Evolutionary conservation across 805 yeast genomes (phyloP).

Genomic region (Starmerella apicola): DNA sequence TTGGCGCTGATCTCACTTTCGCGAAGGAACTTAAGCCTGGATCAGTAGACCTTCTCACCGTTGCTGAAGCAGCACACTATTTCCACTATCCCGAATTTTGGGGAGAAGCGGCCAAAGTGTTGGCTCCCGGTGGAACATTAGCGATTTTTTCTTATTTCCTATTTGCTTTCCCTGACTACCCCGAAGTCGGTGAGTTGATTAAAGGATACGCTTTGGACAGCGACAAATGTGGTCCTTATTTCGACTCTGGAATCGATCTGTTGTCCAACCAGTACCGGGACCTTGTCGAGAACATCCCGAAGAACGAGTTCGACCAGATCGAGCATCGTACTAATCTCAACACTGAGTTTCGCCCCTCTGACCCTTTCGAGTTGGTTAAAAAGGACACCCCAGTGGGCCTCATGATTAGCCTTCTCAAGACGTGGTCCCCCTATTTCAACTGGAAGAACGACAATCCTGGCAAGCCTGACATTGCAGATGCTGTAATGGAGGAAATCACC

Average conservation of each 20-base stretch:
- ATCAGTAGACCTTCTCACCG: constrained; percentile 52
- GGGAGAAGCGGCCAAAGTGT: constrained; percentile 35
- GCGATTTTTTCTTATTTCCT: constrained; percentile 75
- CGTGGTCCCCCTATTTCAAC: constrained; percentile 61
- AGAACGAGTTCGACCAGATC: constrained; percentile 32
- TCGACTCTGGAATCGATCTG: constrained; percentile 72
- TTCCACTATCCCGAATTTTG: constrained; percentile 46
- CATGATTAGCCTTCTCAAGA: constrained; percentile 41
- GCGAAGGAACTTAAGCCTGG: constrained; percentile 19
- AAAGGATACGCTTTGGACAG: constrained; percentile 41
- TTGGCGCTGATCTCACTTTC: constrained; percentile 20
- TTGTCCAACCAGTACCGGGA: constrained; percentile 36
- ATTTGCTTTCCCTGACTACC: constrained; percentile 42
- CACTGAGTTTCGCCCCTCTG: constrained; percentile 14
- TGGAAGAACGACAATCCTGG: constrained; percentile 37
- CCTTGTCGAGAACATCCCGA: constrained; percentile 32
- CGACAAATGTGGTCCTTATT: constrained; percentile 39
- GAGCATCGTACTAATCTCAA: constrained; percentile 25
- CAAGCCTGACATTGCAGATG: constrained; percentile 37
- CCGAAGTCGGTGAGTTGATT: constrained; percentile 44
- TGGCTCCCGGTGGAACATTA: constrained; percentile 53
- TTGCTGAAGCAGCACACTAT: constrained; percentile 89
- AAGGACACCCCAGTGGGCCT: constrained; percentile 30
- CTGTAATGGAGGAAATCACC: constrained; percentile 35
- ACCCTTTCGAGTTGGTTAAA: constrained; percentile 19